Percentiles rank a stretch among this genome's conserved stretches.
Evolutionary conservation across 1,284 basidiomycete species (phyloP).

Genomic region (Phellopilus nigrolimitatus): DNA sequence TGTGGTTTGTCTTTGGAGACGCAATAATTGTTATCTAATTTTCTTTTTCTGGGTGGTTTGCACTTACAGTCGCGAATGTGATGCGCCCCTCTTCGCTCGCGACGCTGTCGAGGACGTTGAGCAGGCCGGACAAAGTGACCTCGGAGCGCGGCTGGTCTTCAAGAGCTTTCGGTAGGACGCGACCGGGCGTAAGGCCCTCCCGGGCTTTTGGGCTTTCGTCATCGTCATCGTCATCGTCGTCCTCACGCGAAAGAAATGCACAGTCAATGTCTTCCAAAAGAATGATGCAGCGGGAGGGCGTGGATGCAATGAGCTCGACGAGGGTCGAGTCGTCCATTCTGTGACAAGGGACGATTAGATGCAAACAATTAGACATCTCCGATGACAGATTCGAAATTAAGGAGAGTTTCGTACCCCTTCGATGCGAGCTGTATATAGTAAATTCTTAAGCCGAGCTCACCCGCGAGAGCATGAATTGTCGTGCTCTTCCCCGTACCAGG

Average conservation of each 20-base stretch:
- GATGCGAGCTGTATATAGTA: conserved; percentile 51
- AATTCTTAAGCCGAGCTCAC: conserved; percentile 55
- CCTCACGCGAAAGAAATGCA: conserved; percentile 44
- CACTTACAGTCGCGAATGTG: conserved; percentile 48
- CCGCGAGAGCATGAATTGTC: conserved; percentile 57
- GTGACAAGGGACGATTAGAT: background rate
- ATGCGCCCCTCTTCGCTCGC: conserved; percentile 52
- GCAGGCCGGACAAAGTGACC: conserved; percentile 43
- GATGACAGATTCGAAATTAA: too few species aligned
- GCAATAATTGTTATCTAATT: background rate
- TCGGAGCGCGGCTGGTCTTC: conserved; percentile 12
- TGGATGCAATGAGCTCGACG: conserved; percentile 37
- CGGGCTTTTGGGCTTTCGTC: conserved; percentile 4
- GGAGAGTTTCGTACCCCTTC: conserved; percentile 34
- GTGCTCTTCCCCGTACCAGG: conserved; percentile 50
- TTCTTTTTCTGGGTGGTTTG: background rate
- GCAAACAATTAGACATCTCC: background rate
- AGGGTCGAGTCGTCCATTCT: conserved; percentile 48
- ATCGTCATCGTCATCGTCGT: conserved; percentile 32
- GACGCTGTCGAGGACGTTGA: conserved; percentile 53
- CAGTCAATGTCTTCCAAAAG: conserved; percentile 55
- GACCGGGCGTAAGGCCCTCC: too few species aligned
- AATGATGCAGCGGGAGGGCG: conserved; percentile 47
- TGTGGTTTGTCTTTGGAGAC: conserved; percentile 42
- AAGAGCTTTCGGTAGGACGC: too few species aligned